Base-by-base conservation (phyloP, 2,329 filamentous ascomycete species). In the Chaetothyriales sp. region DNA sequence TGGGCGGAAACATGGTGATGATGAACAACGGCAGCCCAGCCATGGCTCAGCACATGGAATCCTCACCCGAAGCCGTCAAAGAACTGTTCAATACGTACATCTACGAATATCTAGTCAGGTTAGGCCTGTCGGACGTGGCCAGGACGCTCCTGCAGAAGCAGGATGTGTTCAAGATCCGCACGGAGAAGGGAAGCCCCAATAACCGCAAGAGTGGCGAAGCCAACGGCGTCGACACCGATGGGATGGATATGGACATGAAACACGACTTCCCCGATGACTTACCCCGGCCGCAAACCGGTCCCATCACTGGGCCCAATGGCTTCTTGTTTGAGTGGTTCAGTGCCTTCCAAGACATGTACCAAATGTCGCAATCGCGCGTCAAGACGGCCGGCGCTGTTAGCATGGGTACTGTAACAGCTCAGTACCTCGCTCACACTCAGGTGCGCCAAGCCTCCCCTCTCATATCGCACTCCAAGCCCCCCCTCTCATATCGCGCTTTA, bases 281-380 rank as follows among this genome's bases (percentile, higher is more conserved):
- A 43, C 90, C 90, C 4, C 76, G 69, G 20, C 70, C 70, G 15
- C 51, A 61, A 79, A 5, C 81, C 82, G 10, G 77, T 74, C 65
- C 77, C 78, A 47, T 77, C 51, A 85, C 84, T 62, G 85, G 79
- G 56, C 87, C 86, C 19, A 53, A 55, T 8, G 59, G 59, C 22
- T 97, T 98, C 64, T 75, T 98, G n/a, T 85, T 88, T 61, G 92
- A 97, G 64, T 98, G 92, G 92, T 98, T 94, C 73, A 87, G 83
- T 64, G 78, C 95, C 49, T 98, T 98, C 68, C 97, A 89, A 89
- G 92, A 98, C 63, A 88, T 97, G 61, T 94, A 86, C 69, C 82
- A 82, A 64, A 87, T 88, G 51, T 86, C 90, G 65, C 85, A 87
- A 63, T 79, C 77, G 62, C 83, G 81, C 66, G 79, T 78, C 51